phyloP scores from a whole-genome alignment of 257 asterid genomes.

The Plectranthus barbatus region DNA sequence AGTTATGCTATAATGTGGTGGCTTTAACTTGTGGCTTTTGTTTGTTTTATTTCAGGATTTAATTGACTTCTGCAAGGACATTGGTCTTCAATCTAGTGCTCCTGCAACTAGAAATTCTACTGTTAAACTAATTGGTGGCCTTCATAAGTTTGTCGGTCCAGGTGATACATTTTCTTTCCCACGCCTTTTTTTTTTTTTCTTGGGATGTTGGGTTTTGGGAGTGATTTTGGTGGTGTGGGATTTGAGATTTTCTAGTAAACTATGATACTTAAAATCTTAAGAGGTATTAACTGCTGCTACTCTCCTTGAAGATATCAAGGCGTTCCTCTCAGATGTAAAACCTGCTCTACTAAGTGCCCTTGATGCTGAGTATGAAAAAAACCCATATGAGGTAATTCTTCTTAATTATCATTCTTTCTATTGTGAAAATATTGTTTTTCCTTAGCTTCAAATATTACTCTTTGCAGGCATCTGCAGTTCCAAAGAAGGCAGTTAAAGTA shows the following conservation, averaged over 20 bases:
- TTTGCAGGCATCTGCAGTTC: slow-evolving; percentile 66
- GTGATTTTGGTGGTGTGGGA: background rate
- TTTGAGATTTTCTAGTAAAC: background rate
- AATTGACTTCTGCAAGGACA: slow-evolving; percentile 95
- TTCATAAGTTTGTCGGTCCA: slow-evolving; percentile 99
- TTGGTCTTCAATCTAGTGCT: slow-evolving; percentile 95
- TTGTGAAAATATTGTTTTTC: background rate
- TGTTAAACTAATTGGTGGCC: slow-evolving; percentile 71
- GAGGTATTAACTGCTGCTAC: slow-evolving; percentile 18
- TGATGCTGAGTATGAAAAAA: slow-evolving; percentile 94
- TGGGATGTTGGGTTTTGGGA: background rate
- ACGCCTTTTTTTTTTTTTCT: background rate
- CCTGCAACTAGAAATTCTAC: slow-evolving; percentile 96
- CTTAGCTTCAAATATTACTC: slow-evolving; percentile 10
- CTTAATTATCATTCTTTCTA: background rate
- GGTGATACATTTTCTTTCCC: slow-evolving; percentile 36
- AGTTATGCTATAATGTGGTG: background rate
- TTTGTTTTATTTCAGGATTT: slow-evolving; percentile 62
- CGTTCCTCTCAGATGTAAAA: slow-evolving; percentile 86
- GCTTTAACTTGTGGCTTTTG: background rate
- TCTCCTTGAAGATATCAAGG: slow-evolving; percentile 68
- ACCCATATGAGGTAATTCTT: slow-evolving; percentile 99
- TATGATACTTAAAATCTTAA: slow-evolving; percentile 15
- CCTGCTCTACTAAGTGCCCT: slow-evolving; percentile 97
- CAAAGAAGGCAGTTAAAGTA: slow-evolving; percentile 70